These are phyloP conservation scores for Starmerella apis DNA, from an alignment of 805 yeast species.

Conservation along the genomic window DNA sequence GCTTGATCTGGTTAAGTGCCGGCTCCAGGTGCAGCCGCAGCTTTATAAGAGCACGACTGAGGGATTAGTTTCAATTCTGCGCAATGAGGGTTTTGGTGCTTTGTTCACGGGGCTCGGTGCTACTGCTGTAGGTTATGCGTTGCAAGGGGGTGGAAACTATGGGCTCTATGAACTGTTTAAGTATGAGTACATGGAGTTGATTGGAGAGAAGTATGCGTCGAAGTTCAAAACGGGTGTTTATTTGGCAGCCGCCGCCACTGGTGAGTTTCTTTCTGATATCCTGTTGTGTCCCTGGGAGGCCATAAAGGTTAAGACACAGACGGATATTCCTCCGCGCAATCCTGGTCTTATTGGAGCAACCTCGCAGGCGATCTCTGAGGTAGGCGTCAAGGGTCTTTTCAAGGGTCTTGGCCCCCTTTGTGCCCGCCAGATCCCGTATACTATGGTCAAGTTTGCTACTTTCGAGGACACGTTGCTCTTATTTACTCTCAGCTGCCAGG, in stretches of 20 bases:
- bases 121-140: slow-evolving; percentile 81
- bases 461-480: slow-evolving; percentile 77
- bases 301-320: slow-evolving; percentile 87
- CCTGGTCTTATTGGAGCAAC: slow-evolving; percentile 53
- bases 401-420: slow-evolving; percentile 87
- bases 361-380: slow-evolving; percentile 51
- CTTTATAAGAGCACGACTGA: slow-evolving; percentile 67
- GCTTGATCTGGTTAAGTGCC: slow-evolving; percentile 81
- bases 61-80: slow-evolving; percentile 70
- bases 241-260: slow-evolving; percentile 80
- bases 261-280: slow-evolving; percentile 87
- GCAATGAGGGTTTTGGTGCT: slow-evolving; percentile 62
- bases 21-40: slow-evolving; percentile 72
- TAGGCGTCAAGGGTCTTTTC: slow-evolving; percentile 68
- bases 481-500: slow-evolving; percentile 68
- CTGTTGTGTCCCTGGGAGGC: slow-evolving; percentile 91
- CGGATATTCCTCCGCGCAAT: slow-evolving; percentile 81
- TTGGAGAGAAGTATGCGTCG: slow-evolving; percentile 52
- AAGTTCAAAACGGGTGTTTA: slow-evolving; percentile 64
- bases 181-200: slow-evolving; percentile 55
- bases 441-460: slow-evolving; percentile 93
- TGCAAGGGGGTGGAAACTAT: slow-evolving; percentile 96
- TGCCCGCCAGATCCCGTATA: slow-evolving; percentile 97
- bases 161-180: slow-evolving; percentile 92
- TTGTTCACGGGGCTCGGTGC: slow-evolving; percentile 86